These are phyloP conservation scores for Metschnikowia baotianmanensis DNA, from an alignment of 805 yeast genomes.

Conservation along the genomic window DNA sequence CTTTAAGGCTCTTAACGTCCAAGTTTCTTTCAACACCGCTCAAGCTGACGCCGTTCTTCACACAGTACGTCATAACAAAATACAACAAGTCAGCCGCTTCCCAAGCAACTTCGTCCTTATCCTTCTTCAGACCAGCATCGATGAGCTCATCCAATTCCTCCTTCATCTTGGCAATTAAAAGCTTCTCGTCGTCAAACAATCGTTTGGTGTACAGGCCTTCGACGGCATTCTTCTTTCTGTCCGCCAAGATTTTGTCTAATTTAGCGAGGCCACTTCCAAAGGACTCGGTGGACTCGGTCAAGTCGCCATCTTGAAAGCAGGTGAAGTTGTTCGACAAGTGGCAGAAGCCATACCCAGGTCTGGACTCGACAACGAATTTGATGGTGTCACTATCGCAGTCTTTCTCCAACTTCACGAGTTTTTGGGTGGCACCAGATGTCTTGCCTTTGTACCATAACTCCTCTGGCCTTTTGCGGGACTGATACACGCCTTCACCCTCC, in stretches of 20 bases:
- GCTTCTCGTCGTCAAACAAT: slow-evolving; percentile 70
- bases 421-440: slow-evolving; percentile 94
- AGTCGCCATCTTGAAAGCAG: slow-evolving; percentile 60
- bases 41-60: slow-evolving; percentile 72
- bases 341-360: slow-evolving; percentile 83
- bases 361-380: slow-evolving; percentile 80
- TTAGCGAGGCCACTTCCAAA: slow-evolving; percentile 60
- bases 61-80: slow-evolving; percentile 53
- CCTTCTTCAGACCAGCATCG: slow-evolving; percentile 58
- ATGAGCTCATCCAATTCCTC: slow-evolving; percentile 97
- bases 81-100: slow-evolving; percentile 90
- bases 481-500: slow-evolving; percentile 86
- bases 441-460: slow-evolving; percentile 97
- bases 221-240: slow-evolving; percentile 70
- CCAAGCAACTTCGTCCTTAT: slow-evolving; percentile 69
- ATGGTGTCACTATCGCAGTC: slow-evolving; percentile 95
- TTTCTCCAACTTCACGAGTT: slow-evolving; percentile 57
- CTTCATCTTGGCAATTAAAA: slow-evolving; percentile 81
- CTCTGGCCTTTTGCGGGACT: slow-evolving; percentile 70
- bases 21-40: slow-evolving; percentile 81
- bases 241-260: slow-evolving; percentile 63
- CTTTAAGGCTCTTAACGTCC: slow-evolving; percentile 78
- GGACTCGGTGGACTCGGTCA: slow-evolving; percentile 39
- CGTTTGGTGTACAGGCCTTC: slow-evolving; percentile 94
- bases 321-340: slow-evolving; percentile 72